Conservation (phyloP, 306 rosid genomes). For the Argentina anserina region DNA sequence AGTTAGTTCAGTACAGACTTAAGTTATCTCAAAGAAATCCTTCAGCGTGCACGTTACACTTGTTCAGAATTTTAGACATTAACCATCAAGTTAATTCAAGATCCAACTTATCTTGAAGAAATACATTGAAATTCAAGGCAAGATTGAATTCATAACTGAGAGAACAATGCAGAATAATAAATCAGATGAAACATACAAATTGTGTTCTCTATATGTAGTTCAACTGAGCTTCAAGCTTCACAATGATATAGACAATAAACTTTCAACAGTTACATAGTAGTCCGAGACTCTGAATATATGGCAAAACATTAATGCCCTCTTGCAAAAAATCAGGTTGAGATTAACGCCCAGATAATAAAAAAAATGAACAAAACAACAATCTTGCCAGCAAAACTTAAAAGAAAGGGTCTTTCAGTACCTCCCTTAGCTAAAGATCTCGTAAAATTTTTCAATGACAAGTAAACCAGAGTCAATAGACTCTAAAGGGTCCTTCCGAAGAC, state of each 20-base stretch:
- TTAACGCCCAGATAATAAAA: constrained; percentile 14
- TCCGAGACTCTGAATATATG: constrained; percentile 1
- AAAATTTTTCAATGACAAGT: constrained; percentile 84
- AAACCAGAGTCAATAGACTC: constrained; percentile 95
- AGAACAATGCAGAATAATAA: not conserved
- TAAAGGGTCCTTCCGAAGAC: constrained; percentile 93
- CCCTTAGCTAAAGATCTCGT: constrained; percentile 67
- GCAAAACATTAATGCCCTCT: constrained; percentile 14
- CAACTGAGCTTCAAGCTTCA: not conserved
- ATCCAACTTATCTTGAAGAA: not conserved
- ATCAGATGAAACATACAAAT: not conserved
- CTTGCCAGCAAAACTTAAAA: constrained; percentile 27
- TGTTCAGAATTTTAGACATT: not conserved
- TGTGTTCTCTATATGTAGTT: not conserved
- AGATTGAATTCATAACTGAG: not conserved
- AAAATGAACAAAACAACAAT: constrained; percentile 20
- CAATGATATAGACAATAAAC: constrained; percentile 11
- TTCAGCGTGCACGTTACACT: not conserved
- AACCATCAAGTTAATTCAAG: not conserved
- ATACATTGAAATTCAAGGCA: not conserved
- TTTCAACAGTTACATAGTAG: constrained; percentile 11
- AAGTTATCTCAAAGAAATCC: not conserved
- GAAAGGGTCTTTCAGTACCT: constrained; percentile 18
- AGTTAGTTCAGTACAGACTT: not conserved
- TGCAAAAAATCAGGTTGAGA: constrained; percentile 23